Evolutionary conservation across 176 grass and related monocot species (phyloP).

Genomic region (Eleusine coracana): DNA sequence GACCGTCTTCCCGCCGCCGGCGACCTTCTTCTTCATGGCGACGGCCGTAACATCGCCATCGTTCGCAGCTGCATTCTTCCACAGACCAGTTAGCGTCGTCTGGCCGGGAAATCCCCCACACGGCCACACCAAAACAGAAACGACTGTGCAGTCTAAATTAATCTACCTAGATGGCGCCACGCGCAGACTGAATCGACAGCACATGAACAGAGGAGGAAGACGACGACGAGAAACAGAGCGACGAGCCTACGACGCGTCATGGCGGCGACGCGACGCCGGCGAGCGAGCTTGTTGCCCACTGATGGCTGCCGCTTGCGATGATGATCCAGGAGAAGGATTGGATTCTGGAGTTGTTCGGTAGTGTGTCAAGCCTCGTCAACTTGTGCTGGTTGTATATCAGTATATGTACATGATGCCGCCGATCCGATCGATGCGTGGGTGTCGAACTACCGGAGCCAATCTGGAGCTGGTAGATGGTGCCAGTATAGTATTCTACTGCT

Average conservation of each 20-base stretch:
- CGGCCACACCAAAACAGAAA: neutral
- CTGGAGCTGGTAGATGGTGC: neutral
- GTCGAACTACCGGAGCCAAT: neutral
- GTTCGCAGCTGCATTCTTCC: neutral
- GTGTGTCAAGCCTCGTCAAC: neutral
- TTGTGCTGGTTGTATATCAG: neutral
- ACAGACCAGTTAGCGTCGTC: neutral
- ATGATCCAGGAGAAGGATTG: neutral
- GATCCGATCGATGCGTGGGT: neutral
- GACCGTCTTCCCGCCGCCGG: neutral
- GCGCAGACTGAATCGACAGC: neutral
- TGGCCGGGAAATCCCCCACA: too few species aligned
- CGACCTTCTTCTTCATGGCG: neutral
- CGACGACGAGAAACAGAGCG: neutral
- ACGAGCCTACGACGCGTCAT: neutral
- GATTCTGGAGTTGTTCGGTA: neutral
- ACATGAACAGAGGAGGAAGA: neutral
- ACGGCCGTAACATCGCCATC: neutral
- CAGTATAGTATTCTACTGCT: neutral
- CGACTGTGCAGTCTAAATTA: neutral
- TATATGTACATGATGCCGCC: neutral
- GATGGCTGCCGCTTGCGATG: neutral
- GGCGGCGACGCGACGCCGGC: neutral
- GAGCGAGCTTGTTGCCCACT: neutral
- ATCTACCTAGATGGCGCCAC: constrained; percentile 4